Conservation (phyloP, 2,329 filamentous ascomycete species). For the Colletotrichum truncatum region DNA sequence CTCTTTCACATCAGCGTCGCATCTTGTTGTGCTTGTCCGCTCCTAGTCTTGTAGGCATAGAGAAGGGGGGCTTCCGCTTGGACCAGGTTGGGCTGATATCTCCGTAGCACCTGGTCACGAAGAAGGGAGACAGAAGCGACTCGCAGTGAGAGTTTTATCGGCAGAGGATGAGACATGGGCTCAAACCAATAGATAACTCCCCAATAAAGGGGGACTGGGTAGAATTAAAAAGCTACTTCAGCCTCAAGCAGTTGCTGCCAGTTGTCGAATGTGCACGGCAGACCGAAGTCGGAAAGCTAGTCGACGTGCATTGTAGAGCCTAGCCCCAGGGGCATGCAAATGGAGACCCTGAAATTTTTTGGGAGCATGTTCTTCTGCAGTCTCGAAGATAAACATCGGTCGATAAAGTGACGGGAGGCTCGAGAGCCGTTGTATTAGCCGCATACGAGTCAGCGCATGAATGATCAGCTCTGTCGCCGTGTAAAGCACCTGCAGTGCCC, state of each 20-base stretch:
- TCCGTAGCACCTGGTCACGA: no score
- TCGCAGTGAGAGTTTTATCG: background rate
- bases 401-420: conserved; percentile 3
- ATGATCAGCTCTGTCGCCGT: background rate
- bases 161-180: conserved; percentile 9
- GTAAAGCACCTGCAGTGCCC: background rate
- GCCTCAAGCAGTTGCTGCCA: background rate
- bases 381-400: conserved; percentile 8
- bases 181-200: background rate
- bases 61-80: background rate
- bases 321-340: background rate
- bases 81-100: background rate
- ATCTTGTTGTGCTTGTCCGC: background rate
- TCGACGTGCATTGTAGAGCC: conserved; percentile 1
- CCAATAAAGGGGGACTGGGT: background rate
- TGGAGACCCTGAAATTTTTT: conserved; percentile 18
- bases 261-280: background rate
- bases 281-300: conserved; percentile 6
- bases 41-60: background rate
- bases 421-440: conserved; percentile 10
- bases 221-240: background rate
- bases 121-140: background rate
- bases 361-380: background rate
- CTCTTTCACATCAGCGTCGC: background rate
- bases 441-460: conserved; percentile 17